phyloP scores from a whole-genome alignment of 2,329 filamentous ascomycete species.

The Nemania diffusa region DNA sequence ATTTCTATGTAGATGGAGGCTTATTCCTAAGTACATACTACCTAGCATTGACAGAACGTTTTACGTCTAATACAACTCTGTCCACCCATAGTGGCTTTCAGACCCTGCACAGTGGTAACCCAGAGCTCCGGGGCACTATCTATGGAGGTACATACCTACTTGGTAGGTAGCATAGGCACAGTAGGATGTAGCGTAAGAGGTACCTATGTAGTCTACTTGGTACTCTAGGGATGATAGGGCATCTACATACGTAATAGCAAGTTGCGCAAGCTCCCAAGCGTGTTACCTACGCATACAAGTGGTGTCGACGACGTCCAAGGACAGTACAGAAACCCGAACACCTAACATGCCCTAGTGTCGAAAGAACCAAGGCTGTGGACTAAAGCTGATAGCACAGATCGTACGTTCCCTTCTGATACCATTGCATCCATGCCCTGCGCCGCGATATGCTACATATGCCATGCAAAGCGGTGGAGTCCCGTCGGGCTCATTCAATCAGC shows the following conservation, averaged over 20 bases:
- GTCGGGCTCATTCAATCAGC: slow-evolving; percentile 35
- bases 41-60: slow-evolving; percentile 24
- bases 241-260: neutral
- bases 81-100: slow-evolving; percentile 13
- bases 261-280: no score
- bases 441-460: slow-evolving; percentile 32
- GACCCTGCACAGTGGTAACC: slow-evolving; percentile 28
- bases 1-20: slow-evolving; percentile 9
- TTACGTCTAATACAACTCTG: slow-evolving; percentile 27
- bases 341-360: neutral
- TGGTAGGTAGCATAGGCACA: neutral
- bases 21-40: no score
- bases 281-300: neutral
- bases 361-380: neutral
- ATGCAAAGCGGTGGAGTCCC: slow-evolving; percentile 33
- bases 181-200: no score
- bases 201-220: no score
- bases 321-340: slow-evolving; percentile 15
- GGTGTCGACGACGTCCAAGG: neutral
- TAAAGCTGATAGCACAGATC: slow-evolving; percentile 25
- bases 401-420: slow-evolving; percentile 28
- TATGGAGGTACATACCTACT: neutral
- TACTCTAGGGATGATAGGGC: no score
- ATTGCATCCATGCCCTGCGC: slow-evolving; percentile 23
- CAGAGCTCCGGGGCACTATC: slow-evolving; percentile 13